A percentile compares a stretch with the other conserved stretches of the same genome.
Conservation (phyloP, 2,329 filamentous ascomycete species). For the Xylariaceae sp. region DNA sequence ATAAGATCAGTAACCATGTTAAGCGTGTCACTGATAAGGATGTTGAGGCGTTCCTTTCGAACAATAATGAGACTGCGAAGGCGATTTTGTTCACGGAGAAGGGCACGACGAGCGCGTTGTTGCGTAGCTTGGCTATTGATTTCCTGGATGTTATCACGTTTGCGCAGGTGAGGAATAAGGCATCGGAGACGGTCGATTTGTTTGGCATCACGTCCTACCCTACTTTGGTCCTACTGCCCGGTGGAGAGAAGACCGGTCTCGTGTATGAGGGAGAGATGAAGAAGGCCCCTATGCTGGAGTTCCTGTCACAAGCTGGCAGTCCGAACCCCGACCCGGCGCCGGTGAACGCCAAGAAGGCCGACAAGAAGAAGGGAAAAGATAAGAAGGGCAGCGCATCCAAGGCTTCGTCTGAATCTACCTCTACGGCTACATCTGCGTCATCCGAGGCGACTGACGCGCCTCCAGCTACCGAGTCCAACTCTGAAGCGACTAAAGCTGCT, state of each 20-base stretch:
- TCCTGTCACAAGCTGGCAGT: conserved; percentile 70
- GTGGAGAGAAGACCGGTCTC: conserved; percentile 60
- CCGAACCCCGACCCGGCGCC: conserved; percentile 66
- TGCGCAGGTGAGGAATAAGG: conserved; percentile 79
- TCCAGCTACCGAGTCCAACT: conserved; percentile 39
- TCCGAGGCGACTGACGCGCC: conserved; percentile 37
- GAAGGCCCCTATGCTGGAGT: conserved; percentile 74
- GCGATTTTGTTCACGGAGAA: conserved; percentile 92
- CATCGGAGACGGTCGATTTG: conserved; percentile 62
- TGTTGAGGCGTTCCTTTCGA: conserved; percentile 65
- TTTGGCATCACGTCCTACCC: conserved; percentile 78
- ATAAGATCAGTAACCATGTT: conserved; percentile 90
- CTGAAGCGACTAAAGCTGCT: conserved; percentile 47
- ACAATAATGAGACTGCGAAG: conserved; percentile 66
- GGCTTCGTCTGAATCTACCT: conserved; percentile 30
- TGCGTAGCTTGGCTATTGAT: conserved; percentile 84
- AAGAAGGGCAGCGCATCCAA: conserved; percentile 46
- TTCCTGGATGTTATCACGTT: conserved; percentile 75
- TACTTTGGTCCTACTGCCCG: conserved; percentile 72
- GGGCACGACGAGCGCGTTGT: conserved; percentile 74
- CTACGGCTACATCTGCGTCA: conserved; percentile 36
- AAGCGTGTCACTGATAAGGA: conserved; percentile 74
- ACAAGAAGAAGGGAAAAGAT: conserved; percentile 33
- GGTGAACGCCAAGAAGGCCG: conserved; percentile 29
- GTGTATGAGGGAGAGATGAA: conserved; percentile 79